These are phyloP conservation scores for Skeletonema costatum DNA, from an alignment of 108 stramenopile genomes.

Conservation along the genomic window DNA sequence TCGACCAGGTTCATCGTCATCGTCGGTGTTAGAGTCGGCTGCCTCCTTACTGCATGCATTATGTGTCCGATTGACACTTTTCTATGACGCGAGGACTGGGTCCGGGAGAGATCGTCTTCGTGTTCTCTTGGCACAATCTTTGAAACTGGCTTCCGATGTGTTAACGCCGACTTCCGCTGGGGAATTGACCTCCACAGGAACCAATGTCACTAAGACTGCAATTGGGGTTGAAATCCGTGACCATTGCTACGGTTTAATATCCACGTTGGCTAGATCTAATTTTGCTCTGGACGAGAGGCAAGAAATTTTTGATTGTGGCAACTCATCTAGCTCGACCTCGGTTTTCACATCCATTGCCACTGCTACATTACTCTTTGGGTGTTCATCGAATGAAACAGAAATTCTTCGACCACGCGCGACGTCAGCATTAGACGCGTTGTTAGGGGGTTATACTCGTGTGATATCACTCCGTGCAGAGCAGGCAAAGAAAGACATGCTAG, in stretches of 20 bases:
- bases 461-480: slow-evolving; percentile 18
- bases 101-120: slow-evolving; percentile 20
- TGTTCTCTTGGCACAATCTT: slow-evolving; percentile 35
- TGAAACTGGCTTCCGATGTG: slow-evolving; percentile 50
- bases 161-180: slow-evolving; percentile 46
- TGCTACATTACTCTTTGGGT: slow-evolving; percentile 69
- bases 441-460: slow-evolving; percentile 64
- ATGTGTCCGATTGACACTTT: slow-evolving; percentile 49
- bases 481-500: not conserved
- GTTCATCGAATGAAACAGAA: slow-evolving; percentile 73
- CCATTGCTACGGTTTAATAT: slow-evolving; percentile 71
- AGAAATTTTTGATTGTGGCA: slow-evolving; percentile 45
- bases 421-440: slow-evolving; percentile 76
- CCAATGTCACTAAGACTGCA: slow-evolving; percentile 35
- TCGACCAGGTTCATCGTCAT: slow-evolving; percentile 42
- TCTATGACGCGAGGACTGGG: slow-evolving; percentile 41
- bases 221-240: slow-evolving; percentile 63
- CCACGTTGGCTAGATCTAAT: slow-evolving; percentile 59
- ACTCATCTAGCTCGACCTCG: slow-evolving; percentile 14
- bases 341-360: slow-evolving; percentile 48
- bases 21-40: slow-evolving; percentile 50
- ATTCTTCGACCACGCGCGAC: slow-evolving; percentile 64
- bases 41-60: slow-evolving; percentile 67
- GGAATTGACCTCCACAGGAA: slow-evolving; percentile 34
- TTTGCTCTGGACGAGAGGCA: slow-evolving; percentile 33